Base-by-base conservation (phyloP, 768 basidiomycete genomes). In the Kwoniella pini region DNA sequence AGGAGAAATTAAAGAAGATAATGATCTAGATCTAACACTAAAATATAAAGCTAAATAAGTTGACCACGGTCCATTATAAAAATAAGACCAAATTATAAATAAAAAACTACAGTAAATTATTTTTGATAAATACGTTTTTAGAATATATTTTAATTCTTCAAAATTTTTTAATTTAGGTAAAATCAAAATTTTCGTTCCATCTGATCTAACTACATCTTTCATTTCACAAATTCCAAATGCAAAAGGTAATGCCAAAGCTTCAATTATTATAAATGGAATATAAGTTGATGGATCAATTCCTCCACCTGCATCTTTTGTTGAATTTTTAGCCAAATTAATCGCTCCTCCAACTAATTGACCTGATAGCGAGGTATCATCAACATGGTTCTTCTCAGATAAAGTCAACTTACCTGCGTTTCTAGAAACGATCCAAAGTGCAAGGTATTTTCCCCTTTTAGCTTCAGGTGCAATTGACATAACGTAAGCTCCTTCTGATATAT, bases 1-100 rank as follows among this genome's bases (percentile, higher is more conserved):
- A 6, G 53, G 68, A 17, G 60, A 56, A 49, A 75, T 63, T 40
- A 75, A 45, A 0, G 71, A 67, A 13, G 74, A 75, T 15, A 75
- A 44, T 9, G 69, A 62, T n/a, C 68, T 54, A 15, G 64, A 60
- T 26, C 69, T 50, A 27, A 69, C 63, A 21, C 62, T 51, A 42
- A 72, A 72, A 48, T 69, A 60, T 1, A 57, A 36, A 11, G 54
- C 46, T 28, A 72, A 60, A 36, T 72, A 72, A 36, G 70, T 71
- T 6, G 39, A 44, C 54, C 39, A 68, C 4, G 56, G 50, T 7
- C 70, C 70, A 22, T 62, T 62, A 44, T 31, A 33, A 33, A 58
- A 58, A 36, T 49, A 58, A 27, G 57, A 50, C 57, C 57, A 58
- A 36, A 58, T 30, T 22, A 48, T 48, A 31, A 46, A 50, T 17